Conservation (phyloP, 2,329 filamentous ascomycete species). For the Calonectria pteridis region DNA sequence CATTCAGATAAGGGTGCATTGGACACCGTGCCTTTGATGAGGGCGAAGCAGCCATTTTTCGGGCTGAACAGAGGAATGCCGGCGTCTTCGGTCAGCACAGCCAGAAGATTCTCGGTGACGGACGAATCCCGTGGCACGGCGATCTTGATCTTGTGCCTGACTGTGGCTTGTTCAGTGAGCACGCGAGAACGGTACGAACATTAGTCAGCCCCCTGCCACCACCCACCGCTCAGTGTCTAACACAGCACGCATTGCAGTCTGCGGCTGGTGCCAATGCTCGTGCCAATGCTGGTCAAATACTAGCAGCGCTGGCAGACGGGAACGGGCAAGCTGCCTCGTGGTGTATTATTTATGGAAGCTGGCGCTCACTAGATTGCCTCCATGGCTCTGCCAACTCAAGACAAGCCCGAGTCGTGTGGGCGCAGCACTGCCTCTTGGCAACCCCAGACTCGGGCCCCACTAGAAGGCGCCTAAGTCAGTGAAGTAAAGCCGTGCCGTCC, state of each 20-base stretch:
- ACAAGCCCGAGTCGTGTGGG: background rate
- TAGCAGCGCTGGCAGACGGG: background rate
- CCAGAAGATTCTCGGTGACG: slow-evolving; percentile 39
- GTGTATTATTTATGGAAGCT: slow-evolving; percentile 4
- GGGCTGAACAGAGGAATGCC: background rate
- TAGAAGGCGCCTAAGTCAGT: background rate
- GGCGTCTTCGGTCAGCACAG: background rate
- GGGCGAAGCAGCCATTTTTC: background rate
- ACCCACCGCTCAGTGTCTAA: background rate
- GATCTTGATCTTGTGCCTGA: slow-evolving; percentile 4
- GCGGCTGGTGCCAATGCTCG: background rate
- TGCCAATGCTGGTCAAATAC: background rate
- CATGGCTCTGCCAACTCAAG: background rate
- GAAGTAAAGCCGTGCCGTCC: background rate
- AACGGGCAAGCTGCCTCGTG: background rate
- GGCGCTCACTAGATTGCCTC: background rate
- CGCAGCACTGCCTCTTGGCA: background rate
- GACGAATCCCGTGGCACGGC: slow-evolving; percentile 1
- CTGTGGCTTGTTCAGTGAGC: slow-evolving; percentile 5
- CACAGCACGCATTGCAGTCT: background rate
- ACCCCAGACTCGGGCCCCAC: background rate
- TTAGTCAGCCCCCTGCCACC: slow-evolving; percentile 11
- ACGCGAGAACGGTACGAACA: background rate
- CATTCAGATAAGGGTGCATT: background rate
- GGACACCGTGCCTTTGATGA: background rate